phyloP scores from a whole-genome alignment of 768 basidiomycete species.

The Lentinula edodes region DNA sequence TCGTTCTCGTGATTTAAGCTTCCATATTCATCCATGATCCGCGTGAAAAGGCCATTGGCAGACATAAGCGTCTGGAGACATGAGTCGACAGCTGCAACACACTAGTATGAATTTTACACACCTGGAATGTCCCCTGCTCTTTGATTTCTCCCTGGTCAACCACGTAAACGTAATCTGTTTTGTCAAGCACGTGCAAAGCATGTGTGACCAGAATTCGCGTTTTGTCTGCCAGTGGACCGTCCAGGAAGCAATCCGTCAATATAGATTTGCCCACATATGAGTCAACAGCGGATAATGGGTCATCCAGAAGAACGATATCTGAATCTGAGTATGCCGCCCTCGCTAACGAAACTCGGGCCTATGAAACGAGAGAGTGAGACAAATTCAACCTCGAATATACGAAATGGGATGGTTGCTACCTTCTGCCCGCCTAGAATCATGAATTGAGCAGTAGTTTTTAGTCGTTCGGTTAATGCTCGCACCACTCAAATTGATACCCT shows the following conservation, averaged over 20 bases:
- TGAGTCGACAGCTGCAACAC: neutral
- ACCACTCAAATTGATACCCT: conserved; percentile 68
- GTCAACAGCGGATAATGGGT: conserved; percentile 77
- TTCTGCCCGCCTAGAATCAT: conserved; percentile 11
- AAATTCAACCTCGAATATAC: neutral
- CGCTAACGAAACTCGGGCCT: conserved; percentile 74
- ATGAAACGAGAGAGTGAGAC: neutral
- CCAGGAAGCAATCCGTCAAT: conserved; percentile 53
- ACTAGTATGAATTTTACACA: conserved; percentile 14
- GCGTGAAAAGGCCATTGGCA: conserved; percentile 2
- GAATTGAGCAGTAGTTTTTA: neutral
- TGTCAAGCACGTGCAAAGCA: conserved; percentile 51
- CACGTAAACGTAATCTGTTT: conserved; percentile 59
- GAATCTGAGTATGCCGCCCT: conserved; percentile 70
- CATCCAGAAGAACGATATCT: conserved; percentile 78
- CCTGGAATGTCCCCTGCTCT: conserved; percentile 58
- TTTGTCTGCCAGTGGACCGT: conserved; percentile 44
- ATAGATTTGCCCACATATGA: conserved; percentile 69
- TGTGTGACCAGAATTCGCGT: conserved; percentile 63
- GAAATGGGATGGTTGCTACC: neutral
- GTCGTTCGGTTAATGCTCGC: conserved; percentile 6
- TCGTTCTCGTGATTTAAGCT: conserved; percentile 24
- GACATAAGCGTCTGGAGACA: conserved; percentile 7
- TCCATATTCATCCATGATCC: conserved; percentile 50
- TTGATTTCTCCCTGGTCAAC: conserved; percentile 54